Percentiles rank a stretch among this genome's conserved stretches.
These are phyloP conservation scores for Lasiosphaeria hispida DNA, from an alignment of 495 filamentous ascomycete genomes.

Conservation along the genomic window DNA sequence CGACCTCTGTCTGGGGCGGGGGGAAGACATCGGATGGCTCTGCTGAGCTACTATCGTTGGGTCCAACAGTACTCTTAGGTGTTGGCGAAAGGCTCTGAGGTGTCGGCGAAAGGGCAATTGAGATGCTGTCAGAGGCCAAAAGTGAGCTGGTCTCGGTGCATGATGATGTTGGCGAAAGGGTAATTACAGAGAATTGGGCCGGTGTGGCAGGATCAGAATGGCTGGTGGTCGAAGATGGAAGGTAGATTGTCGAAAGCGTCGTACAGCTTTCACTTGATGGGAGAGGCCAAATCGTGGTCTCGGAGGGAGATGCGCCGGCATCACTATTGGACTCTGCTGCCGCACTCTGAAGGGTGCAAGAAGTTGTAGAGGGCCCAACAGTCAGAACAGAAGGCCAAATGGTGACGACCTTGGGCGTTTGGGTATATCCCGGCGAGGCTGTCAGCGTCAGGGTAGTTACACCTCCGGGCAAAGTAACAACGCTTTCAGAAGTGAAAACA, in stretches of 20 bases:
- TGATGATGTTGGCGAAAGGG: not conserved
- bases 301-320: constrained; percentile 11
- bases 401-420: constrained; percentile 16
- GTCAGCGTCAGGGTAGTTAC: constrained; percentile 5
- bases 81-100: too few species aligned
- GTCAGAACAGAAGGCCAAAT: constrained; percentile 10
- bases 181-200: not conserved
- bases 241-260: not conserved
- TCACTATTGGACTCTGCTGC: not conserved
- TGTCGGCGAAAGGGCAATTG: too few species aligned
- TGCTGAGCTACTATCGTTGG: too few species aligned
- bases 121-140: too few species aligned
- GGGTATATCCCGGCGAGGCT: not conserved
- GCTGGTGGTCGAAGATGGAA: not conserved
- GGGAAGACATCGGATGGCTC: too few species aligned
- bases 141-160: not conserved
- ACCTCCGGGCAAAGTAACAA: not conserved
- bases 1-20: too few species aligned
- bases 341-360: constrained; percentile 7
- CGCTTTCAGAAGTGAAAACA: not conserved
- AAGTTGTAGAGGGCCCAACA: not conserved
- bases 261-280: not conserved
- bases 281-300: not conserved
- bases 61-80: too few species aligned
- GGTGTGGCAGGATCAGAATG: not conserved